phyloP scores from a whole-genome alignment of 371 early-diverging fungal species.

The Lichtheimia ramosa region DNA sequence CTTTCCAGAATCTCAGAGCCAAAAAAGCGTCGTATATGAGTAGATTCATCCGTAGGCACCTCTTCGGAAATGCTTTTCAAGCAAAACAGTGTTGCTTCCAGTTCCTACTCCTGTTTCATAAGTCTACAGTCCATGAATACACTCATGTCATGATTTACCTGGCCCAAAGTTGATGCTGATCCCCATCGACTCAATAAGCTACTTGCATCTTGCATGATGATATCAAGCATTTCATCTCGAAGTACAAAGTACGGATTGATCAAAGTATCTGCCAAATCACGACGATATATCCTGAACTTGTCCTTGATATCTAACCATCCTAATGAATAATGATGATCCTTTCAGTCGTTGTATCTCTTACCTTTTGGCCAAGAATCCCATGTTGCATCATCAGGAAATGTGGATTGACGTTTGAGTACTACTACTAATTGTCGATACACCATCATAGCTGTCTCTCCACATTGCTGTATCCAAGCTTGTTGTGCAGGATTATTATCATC shows the following conservation, averaged over 20 bases:
- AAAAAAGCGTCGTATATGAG: conserved; percentile 61
- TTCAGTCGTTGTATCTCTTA: conserved; percentile 8
- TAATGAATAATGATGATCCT: background rate
- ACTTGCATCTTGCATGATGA: conserved; percentile 55
- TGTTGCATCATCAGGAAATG: conserved; percentile 56
- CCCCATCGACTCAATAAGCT: conserved; percentile 41
- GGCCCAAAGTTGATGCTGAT: too few relatives aligned
- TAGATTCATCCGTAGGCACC: conserved; percentile 52
- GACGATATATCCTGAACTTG: conserved; percentile 67
- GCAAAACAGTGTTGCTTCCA: conserved; percentile 68
- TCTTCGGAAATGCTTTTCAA: conserved; percentile 75
- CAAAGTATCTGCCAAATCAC: conserved; percentile 76
- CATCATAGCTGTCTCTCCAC: conserved; percentile 33
- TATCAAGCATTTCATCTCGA: conserved; percentile 60
- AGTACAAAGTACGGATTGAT: conserved; percentile 73
- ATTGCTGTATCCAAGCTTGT: conserved; percentile 27
- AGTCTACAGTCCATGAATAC: background rate
- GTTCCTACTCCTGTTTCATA: conserved; percentile 18
- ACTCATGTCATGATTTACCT: too few relatives aligned
- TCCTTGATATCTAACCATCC: conserved; percentile 50
- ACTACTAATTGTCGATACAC: conserved; percentile 57
- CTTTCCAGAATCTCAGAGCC: conserved; percentile 55
- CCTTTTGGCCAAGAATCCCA: conserved; percentile 67
- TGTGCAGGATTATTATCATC: conserved; percentile 18
- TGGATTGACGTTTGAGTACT: conserved; percentile 52